Evolutionary conservation across 768 basidiomycete species (phyloP).

Genomic region (Suillus bovinus): DNA sequence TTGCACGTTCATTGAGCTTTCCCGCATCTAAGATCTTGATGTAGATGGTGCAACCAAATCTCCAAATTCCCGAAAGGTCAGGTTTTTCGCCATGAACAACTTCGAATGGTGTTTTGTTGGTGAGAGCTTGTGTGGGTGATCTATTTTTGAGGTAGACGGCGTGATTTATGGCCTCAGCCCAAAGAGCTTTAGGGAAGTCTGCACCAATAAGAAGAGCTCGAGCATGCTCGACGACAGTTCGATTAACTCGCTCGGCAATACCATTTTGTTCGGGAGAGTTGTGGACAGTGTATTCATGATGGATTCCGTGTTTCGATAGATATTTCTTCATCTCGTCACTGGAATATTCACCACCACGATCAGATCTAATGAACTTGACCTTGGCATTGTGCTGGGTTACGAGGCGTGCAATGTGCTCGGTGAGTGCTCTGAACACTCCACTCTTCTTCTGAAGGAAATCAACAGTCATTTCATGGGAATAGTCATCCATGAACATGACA

Average conservation of each 20-base stretch:
- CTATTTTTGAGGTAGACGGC: no score
- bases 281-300: constrained; percentile 21
- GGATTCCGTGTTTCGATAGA: constrained; percentile 21
- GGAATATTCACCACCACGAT: constrained; percentile 30
- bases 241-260: constrained; percentile 12
- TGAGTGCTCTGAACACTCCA: constrained; percentile 16
- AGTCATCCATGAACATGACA: constrained; percentile 38
- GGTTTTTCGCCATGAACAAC: no score
- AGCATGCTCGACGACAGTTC: no score
- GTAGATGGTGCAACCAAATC: no score
- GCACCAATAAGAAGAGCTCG: no score
- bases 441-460: constrained; percentile 32
- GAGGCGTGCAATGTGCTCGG: constrained; percentile 26
- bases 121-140: no score
- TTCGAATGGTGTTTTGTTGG: no score
- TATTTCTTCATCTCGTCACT: constrained; percentile 19
- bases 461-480: constrained; percentile 25
- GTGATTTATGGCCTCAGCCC: no score
- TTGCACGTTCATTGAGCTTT: no score
- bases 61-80: no score
- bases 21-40: no score
- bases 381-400: constrained; percentile 24
- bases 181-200: no score
- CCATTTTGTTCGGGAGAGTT: constrained; percentile 31
- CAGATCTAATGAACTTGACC: constrained; percentile 20